Base-by-base conservation (phyloP, 1,284 basidiomycete species). In the Takashimella koratensis region DNA sequence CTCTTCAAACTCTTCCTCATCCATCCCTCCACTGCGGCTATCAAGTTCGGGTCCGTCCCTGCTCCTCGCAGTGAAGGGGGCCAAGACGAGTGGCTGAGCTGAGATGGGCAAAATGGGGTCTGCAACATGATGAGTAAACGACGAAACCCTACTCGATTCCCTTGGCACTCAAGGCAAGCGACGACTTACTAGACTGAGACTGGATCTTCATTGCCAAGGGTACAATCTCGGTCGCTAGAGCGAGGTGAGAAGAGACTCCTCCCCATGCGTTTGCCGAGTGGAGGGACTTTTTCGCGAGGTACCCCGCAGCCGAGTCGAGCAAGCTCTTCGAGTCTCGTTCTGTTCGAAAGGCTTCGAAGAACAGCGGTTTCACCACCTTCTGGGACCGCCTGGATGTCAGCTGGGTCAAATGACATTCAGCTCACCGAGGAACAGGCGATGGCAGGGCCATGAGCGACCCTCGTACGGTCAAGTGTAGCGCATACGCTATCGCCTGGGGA, bases 391-490 rank as follows among this genome's bases (percentile, higher is more conserved):
- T 71, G 46, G 8, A 4, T n/a, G 26, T 46, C 23, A 54, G 45
- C 16, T 16, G 3, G 6, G 27, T 24, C 12, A 20, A 22, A 4
- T 25, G n/a, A 4, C 2, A 2, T 11, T 12, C 5, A 8, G 54
- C 67, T 3, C 78, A 81, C 36, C 90, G 80, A 1, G 82, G 78
- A 2, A 97, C 90, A 0, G 95, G 95, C 1, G 84, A 84, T 0
- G 95, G 95, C 2, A 98, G 81, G 2, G 85, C 82, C 67, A 94
- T 85, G 25, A 96, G 77, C 0, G 87, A 85, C 0, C 88, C 87
- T 19, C 90, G 77, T 2, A 88, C 81, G 10, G 90, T 75, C 12
- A 91, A 77, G 58, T 94, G 86, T 67, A 98, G 94, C 13, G 85
- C 83, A 70, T 97, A 88, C 0, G 90, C 88, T 54, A 88, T 88